Base-by-base conservation (phyloP, 139 green algal genomes). In the Chlamydomonas sphaeroides region DNA sequence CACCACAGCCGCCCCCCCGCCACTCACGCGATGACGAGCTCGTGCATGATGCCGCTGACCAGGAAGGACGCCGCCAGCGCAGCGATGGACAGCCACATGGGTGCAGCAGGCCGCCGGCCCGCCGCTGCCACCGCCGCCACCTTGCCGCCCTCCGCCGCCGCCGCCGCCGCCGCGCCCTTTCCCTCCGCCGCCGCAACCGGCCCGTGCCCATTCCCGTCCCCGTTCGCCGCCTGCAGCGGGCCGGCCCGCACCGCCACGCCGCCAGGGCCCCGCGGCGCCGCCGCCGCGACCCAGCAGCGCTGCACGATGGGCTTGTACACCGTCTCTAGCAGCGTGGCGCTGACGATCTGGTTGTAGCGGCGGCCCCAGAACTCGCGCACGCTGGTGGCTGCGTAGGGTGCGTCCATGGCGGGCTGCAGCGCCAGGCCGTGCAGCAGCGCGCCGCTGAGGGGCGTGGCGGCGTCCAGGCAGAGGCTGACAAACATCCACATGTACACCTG, bases 1-100 rank as follows among this genome's bases (percentile, higher is more conserved):
- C n/a, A n/a, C n/a, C n/a, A n/a, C n/a, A n/a, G n/a, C n/a, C 5
- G 2, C 65, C n/a, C 23, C 10, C 2, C 30, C 28, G 2, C 28
- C 28, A 45, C 84, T 79, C 48, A 86, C 85, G 68, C 57, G 3
- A 87, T 41, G 41, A 36, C 70, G 33, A 87, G 42, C 80, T 89
- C 80, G 71, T 89, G 85, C 80, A 84, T 85, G 15, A 87, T 28
- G 35, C 85, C 85, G 62, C 74, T 85, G 38, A 85, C 75, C 7
- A 75, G 8, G 69, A 89, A 87, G 17, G 57, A 79, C 28, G 73
- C 73, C 39, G 36, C 32, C 30, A 83, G 74, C 17, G 41, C 84
- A 35, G 71, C 14, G 36, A 49, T 11, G 39, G 18, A 18, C 3
- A 18, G 28, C 11, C 53, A 14, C 53, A 11, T 66, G 59, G 14